Evolutionary conservation across 345 rosid species (phyloP).

Genomic region (Ceriops tagal): DNA sequence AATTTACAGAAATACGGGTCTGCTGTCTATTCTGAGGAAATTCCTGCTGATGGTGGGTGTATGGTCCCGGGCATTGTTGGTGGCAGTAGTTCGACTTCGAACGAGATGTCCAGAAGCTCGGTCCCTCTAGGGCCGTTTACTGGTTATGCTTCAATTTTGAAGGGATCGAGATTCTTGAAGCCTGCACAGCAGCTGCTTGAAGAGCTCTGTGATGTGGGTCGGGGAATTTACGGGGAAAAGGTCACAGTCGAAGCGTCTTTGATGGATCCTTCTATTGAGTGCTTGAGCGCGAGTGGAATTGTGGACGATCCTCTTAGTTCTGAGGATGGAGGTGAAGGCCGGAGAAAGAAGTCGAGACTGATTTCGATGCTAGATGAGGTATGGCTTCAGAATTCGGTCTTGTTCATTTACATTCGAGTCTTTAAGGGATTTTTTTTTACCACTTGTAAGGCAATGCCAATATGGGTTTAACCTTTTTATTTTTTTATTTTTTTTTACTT

Average conservation of each 20-base stretch:
- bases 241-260: constrained; percentile 42
- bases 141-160: constrained; percentile 72
- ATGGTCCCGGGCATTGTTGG: constrained; percentile 33
- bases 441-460: no score
- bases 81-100: constrained; percentile 35
- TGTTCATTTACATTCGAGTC: not conserved
- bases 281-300: constrained; percentile 32
- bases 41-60: constrained; percentile 24
- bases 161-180: constrained; percentile 79
- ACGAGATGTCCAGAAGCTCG: constrained; percentile 48
- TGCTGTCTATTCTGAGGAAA: constrained; percentile 21
- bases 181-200: constrained; percentile 85
- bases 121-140: constrained; percentile 74
- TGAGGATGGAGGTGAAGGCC: constrained; percentile 45
- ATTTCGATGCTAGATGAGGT: constrained; percentile 93
- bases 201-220: constrained; percentile 69
- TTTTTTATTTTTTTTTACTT: no score
- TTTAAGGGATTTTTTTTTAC: not conserved
- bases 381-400: constrained; percentile 1
- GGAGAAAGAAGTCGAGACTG: constrained; percentile 70
- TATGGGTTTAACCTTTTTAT: no score
- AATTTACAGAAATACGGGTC: constrained; percentile 46
- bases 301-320: constrained; percentile 32
- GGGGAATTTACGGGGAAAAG: constrained; percentile 49
- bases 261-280: constrained; percentile 52